Conservation (phyloP, 2,329 filamentous ascomycete species). For the Fusarium kyushuense region DNA sequence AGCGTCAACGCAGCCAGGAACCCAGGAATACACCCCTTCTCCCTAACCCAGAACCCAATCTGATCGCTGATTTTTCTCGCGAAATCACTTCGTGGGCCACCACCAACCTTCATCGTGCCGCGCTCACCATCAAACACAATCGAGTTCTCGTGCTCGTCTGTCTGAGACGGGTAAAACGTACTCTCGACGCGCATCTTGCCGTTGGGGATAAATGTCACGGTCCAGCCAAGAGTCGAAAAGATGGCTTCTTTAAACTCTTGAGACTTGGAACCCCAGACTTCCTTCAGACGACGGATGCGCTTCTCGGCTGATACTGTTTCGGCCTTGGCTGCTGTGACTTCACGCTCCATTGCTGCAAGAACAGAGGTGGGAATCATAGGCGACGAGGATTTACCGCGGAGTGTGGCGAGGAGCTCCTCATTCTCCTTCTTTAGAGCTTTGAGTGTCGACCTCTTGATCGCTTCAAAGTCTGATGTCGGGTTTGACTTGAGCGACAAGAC, state of each 20-base stretch:
- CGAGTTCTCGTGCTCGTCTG: slow-evolving; percentile 77
- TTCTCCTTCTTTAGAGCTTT: slow-evolving; percentile 85
- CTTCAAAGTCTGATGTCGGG: slow-evolving; percentile 86
- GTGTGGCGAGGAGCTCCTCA: slow-evolving; percentile 79
- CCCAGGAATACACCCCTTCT: slow-evolving; percentile 91
- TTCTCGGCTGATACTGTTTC: slow-evolving; percentile 83
- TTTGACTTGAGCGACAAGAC: slow-evolving; percentile 91
- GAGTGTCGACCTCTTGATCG: slow-evolving; percentile 85
- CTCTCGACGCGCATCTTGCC: slow-evolving; percentile 93
- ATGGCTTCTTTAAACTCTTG: slow-evolving; percentile 97
- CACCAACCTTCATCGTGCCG: slow-evolving; percentile 97
- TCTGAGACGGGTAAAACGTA: slow-evolving; percentile 80
- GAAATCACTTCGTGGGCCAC: slow-evolving; percentile 88
- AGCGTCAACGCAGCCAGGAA: slow-evolving; percentile 91
- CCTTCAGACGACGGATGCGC: slow-evolving; percentile 84
- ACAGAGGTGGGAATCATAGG: slow-evolving; percentile 81
- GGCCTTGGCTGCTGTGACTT: slow-evolving; percentile 77
- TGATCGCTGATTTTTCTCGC: slow-evolving; percentile 85
- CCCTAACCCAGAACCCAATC: slow-evolving; percentile 96
- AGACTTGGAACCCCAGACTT: slow-evolving; percentile 92
- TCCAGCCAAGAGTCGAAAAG: slow-evolving; percentile 91
- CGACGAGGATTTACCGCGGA: slow-evolving; percentile 63
- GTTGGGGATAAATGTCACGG: slow-evolving; percentile 95
- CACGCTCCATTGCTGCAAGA: slow-evolving; percentile 79
- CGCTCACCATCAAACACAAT: slow-evolving; percentile 92